Conservation (phyloP, 805 yeast genomes). For the Maudiozyma barnettii region DNA sequence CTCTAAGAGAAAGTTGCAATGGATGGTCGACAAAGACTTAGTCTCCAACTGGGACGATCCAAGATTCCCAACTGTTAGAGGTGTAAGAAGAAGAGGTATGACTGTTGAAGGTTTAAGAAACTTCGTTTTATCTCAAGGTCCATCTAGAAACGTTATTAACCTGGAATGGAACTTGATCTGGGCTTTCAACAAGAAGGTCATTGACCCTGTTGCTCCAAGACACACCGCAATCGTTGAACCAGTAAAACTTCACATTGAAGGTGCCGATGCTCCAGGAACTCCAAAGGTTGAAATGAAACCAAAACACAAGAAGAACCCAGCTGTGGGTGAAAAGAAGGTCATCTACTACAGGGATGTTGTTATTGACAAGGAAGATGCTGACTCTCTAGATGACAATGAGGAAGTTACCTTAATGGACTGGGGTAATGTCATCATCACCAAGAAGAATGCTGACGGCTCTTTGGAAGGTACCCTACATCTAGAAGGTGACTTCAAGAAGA, state of each 20-base stretch:
- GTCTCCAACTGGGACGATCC: conserved; percentile 98
- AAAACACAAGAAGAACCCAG: conserved; percentile 92
- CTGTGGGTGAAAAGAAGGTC: conserved; percentile 75
- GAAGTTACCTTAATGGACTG: conserved; percentile 98
- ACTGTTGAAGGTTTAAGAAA: conserved; percentile 93
- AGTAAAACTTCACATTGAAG: conserved; percentile 55
- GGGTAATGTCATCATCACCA: conserved; percentile 85
- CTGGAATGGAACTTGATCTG: conserved; percentile 96
- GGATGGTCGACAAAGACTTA: conserved; percentile 90
- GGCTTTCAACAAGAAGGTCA: conserved; percentile 95
- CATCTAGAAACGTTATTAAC: conserved; percentile 92
- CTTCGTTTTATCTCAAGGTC: conserved; percentile 93
- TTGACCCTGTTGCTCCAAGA: conserved; percentile 96
- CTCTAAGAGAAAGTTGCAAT: conserved; percentile 95
- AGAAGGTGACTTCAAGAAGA: conserved; percentile 95
- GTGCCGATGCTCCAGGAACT: conserved; percentile 52
- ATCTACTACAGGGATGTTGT: conserved; percentile 53
- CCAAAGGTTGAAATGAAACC: conserved; percentile 66
- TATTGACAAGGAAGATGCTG: conserved; percentile 81
- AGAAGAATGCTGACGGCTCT: conserved; percentile 55
- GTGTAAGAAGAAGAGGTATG: conserved; percentile 99
- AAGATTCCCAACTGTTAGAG: conserved; percentile 98
- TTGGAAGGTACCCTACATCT: conserved; percentile 74
- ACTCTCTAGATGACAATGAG: conserved; percentile 68
- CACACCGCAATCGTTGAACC: conserved; percentile 75